Base-by-base conservation (phyloP, 2,329 filamentous ascomycete genomes). In the Penicillium sp. region DNA sequence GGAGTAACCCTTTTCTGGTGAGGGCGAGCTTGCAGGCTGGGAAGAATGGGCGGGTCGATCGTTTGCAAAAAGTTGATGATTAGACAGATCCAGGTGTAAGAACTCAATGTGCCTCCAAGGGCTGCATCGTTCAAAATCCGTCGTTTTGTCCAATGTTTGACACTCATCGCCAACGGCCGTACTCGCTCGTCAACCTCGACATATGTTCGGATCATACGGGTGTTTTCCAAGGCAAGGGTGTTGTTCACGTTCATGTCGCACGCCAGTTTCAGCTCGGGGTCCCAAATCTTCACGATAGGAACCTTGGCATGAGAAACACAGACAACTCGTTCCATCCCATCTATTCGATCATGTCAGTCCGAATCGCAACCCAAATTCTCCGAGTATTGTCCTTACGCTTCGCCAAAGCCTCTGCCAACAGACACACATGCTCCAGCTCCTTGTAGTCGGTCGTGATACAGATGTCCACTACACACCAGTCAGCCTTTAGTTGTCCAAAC, bases 171-270 rank as follows among this genome's bases (percentile, higher is more conserved):
- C 61, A 99, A 77, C 40, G 89, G 91, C 39, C 94, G 85, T 50
- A 99, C 90, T 55, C 94, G 86, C 35, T 91, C 85, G 71, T 99
- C 94, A 51, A 95, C 87, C 66, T 95, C 86, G 55, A 99, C 90
- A 73, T 99, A 99, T 0, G 91, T 96, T 69, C 92, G 90, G 64
- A 99, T 94, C 92, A 99, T 95, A 45, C 92, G 85, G 13, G 94
- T 99, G 66, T 99, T 99, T 71, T 97, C 92, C 55, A 99, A 78
- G 4, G 94, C 94, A 47, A 95, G 74, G 0, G 92, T 94, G 65
- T 97, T 99, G 76, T 99, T 99, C 75, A 99, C 92, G 63, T 99
- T 99, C 87, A 99, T 94, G 69, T 99, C 94, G 71, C 92, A 96
- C 14, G 91, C 89, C 45, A 99, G 79, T 58, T 86, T 79, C 51